Evolutionary conservation across 2,329 filamentous ascomycete species (phyloP), one percentile per base, ranked within the genome.

Genomic region (Fusarium chuoi): DNA sequence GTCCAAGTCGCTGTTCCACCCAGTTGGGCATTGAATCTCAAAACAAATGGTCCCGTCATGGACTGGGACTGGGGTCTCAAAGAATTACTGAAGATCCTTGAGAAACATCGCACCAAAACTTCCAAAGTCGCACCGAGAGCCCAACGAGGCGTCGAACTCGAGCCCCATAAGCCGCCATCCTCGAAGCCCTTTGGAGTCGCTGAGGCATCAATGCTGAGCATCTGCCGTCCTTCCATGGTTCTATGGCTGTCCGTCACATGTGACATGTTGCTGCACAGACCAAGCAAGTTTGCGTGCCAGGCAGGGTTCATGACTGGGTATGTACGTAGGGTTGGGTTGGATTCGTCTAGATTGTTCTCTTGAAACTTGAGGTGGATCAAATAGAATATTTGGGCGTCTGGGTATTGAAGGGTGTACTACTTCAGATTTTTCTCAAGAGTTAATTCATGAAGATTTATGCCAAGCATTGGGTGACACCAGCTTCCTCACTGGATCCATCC

Each of bases 1-100:
- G 54, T 56, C 45, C n/a, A 72, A 60, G 36, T 54, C 35, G 38
- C 71, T n/a, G 49, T 63, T 52, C 65, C 51, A 24, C 62, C 41
- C 51, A 46, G 66, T 75, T 73, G 59, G 74, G 74, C 74, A 76
- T 70, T 71, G 66, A 75, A 69, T 54, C 62, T 62, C 45, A 45
- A 68, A 65, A 59, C 58, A 60, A 73, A 61, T 62, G 65, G 42
- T 33, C 68, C 71, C 65, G 54, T 65, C 59, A 52, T 62, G 55
- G 60, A 62, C 75, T 60, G 42, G 70, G 62, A 61, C 72, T 67
- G 46, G 74, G 70, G 63, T 62, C 39, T 61, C 58, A 57, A 52
- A 62, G 38, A 44, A 28, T 48, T 56, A 39, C 35, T 39, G 35
- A 54, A 42, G 26, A 61, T 68, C 56, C 60, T 41, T 52, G 49